Conservation (phyloP, 768 basidiomycete genomes). For the Mycena vitilis region DNA sequence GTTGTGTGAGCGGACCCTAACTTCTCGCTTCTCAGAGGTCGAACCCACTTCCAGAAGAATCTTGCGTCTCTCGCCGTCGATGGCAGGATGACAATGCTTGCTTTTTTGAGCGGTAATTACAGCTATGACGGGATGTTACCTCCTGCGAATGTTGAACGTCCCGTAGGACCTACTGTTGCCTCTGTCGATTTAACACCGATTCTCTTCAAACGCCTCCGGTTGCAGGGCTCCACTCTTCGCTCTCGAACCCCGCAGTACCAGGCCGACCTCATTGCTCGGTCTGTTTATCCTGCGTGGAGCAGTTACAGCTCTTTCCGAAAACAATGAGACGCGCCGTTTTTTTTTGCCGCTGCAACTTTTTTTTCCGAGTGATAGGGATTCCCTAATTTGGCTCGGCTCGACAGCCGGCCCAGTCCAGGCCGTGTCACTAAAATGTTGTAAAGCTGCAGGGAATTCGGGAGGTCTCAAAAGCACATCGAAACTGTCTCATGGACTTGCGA, state of each 20-base stretch:
- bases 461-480: too few species aligned
- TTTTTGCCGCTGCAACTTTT: too few species aligned
- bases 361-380: too few species aligned
- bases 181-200: constrained; percentile 72
- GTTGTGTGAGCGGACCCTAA: background rate
- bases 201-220: constrained; percentile 85
- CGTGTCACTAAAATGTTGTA: too few species aligned
- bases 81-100: constrained; percentile 79
- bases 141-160: constrained; percentile 7
- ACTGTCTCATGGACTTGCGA: too few species aligned
- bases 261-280: constrained; percentile 73
- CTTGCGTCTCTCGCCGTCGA: constrained; percentile 76
- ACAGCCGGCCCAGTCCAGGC: too few species aligned
- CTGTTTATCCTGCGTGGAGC: constrained; percentile 27
- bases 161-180: constrained; percentile 62
- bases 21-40: constrained; percentile 50
- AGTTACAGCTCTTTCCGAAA: too few species aligned
- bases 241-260: constrained; percentile 83
- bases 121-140: background rate
- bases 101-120: constrained; percentile 70
- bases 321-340: too few species aligned
- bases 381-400: too few species aligned
- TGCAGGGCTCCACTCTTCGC: constrained; percentile 90
- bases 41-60: constrained; percentile 80
- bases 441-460: too few species aligned